Evolutionary conservation across 2,329 filamentous ascomycete species (phyloP).

Genomic region (Trichophyton verrucosum): DNA sequence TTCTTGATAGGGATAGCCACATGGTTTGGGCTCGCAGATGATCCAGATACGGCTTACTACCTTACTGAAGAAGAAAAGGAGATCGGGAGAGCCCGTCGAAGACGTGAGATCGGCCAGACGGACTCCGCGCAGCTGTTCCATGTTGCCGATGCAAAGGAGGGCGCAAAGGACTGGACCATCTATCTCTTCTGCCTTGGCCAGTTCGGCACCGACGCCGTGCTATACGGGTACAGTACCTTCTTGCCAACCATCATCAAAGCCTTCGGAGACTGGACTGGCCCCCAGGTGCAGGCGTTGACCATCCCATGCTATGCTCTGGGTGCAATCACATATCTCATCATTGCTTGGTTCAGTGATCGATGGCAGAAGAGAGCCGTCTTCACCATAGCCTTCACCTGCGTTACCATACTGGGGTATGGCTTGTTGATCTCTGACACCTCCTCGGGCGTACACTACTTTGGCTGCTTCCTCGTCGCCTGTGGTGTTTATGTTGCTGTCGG

Average conservation of each 20-base stretch:
- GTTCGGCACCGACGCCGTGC: conserved; percentile 63
- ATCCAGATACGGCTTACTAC: conserved; percentile 52
- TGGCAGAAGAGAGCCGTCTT: conserved; percentile 55
- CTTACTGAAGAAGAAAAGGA: conserved; percentile 47
- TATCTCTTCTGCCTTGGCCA: conserved; percentile 57
- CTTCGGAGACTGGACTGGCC: conserved; percentile 50
- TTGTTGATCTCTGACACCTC: conserved; percentile 50
- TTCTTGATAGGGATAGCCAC: conserved; percentile 45
- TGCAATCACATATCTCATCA: conserved; percentile 53
- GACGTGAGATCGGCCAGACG: conserved; percentile 39
- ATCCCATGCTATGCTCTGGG: conserved; percentile 67
- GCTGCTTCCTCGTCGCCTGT: conserved; percentile 61
- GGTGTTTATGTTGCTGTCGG: conserved; percentile 54
- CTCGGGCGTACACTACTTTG: conserved; percentile 58
- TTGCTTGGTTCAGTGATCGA: conserved; percentile 52
- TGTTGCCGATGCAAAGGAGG: conserved; percentile 52
- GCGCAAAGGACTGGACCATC: conserved; percentile 63
- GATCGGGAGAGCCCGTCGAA: conserved; percentile 42
- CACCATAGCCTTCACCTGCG: conserved; percentile 46
- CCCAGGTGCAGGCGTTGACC: conserved; percentile 61
- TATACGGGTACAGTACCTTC: conserved; percentile 69
- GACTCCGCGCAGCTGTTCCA: conserved; percentile 43
- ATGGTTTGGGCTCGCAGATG: conserved; percentile 51
- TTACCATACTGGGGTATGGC: conserved; percentile 57
- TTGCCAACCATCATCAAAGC: conserved; percentile 65